Evolutionary conservation across 257 asterid genomes (phyloP), one percentile per base, ranked within the genome.

Genomic region (Solanum appendiculatum): DNA sequence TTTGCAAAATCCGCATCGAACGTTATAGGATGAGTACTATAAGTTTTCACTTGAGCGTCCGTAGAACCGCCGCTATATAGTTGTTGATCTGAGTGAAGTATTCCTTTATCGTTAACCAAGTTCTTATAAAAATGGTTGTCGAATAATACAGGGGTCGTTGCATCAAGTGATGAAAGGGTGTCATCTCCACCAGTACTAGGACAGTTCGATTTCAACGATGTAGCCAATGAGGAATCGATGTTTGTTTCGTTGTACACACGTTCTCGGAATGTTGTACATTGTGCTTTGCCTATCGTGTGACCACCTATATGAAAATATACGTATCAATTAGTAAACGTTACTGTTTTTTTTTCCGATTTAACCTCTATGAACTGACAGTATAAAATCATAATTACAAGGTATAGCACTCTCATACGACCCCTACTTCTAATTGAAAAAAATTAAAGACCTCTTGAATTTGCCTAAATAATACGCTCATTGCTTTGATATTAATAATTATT

Each of bases 41-140:
- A 94, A 48, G 84, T 58, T 9, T 86, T 83, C 83, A 94, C 97
- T 0, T 85, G 89, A 84, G 93, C 27, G 70, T 92, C 93, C 0
- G 95, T 92, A 10, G 97, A 86, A 3, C 91, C 93, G 0, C 94
- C 95, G 2, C 91, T 88, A 86, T 89, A 94, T 90, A 94, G 90
- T 83, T 94, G 93, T 81, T 94, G 97, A 85, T 94, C 97, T 0
- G 97, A 94, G 56, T 94, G 97, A 33, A 94, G 44, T 3, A 94
- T 90, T 12, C 96, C 97, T 84, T 85, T 84, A 89, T 91, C 90
- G 78, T 25, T 58, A 4, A 85, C 27, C 20, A 94, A 90, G 83
- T 89, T 90, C 64, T 82, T 87, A 91, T 86, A 94, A 89, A 90
- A 94, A 44, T 86, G 88, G 75, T 88, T 91, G 91, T 94, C 97